Conservation (phyloP, 179 eudicot genomes). For the Amaranthus tricolor region DNA sequence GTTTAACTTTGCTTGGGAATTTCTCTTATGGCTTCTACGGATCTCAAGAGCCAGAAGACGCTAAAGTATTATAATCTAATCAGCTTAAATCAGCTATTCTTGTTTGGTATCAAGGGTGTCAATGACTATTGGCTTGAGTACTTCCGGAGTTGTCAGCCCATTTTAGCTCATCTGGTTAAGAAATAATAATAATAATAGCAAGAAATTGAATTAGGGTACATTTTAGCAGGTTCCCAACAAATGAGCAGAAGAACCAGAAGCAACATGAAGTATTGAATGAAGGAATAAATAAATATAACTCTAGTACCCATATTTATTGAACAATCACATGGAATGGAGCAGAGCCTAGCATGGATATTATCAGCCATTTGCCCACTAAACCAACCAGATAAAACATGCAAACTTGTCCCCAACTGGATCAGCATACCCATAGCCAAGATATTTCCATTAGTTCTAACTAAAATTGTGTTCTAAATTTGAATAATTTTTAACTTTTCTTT, state of each 20-base stretch:
- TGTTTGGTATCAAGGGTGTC: slow-evolving; percentile 7
- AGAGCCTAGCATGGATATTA: slow-evolving; percentile 13
- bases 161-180: slow-evolving; percentile 20
- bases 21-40: not conserved
- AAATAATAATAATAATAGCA: not conserved
- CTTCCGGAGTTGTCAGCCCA: slow-evolving; percentile 5
- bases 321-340: slow-evolving; percentile 10
- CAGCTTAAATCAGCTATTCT: slow-evolving; percentile 12
- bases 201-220: not conserved
- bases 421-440: not conserved
- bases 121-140: slow-evolving; percentile 9
- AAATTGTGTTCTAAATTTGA: not conserved
- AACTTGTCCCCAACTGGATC: not conserved
- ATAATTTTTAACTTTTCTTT: not conserved
- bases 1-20: slow-evolving; percentile 4
- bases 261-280: not conserved
- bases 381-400: slow-evolving; percentile 7
- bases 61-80: slow-evolving; percentile 1
- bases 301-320: slow-evolving; percentile 2
- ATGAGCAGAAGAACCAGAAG: not conserved
- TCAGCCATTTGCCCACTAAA: slow-evolving; percentile 14
- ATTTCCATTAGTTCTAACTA: not conserved
- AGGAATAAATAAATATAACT: not conserved
- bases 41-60: slow-evolving; percentile 4
- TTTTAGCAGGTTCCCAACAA: slow-evolving; percentile 8